A percentile compares a stretch with the other conserved stretches of the same genome.
Evolutionary conservation across 2,329 filamentous ascomycete genomes (phyloP).

Genomic region (Fusarium brevicatenulatum): DNA sequence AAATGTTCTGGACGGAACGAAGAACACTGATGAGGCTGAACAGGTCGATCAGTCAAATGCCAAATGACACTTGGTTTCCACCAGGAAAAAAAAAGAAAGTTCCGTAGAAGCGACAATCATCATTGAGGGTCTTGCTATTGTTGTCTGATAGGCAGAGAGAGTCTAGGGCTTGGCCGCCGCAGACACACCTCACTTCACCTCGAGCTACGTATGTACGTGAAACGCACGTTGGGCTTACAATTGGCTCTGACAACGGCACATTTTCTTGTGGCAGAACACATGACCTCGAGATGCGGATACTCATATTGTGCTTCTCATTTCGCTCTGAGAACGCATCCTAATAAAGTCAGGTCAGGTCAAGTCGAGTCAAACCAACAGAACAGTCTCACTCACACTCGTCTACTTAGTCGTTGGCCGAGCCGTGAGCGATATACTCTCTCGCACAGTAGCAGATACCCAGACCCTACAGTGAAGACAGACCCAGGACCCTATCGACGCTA

Average conservation of each 20-base stretch:
- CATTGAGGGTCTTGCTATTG: conserved; percentile 17
- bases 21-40: conserved; percentile 36
- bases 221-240: conserved; percentile 21
- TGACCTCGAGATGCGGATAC: neutral
- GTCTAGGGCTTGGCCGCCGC: conserved; percentile 23
- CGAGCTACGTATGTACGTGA: conserved; percentile 6
- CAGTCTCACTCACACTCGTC: neutral
- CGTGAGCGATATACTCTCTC: conserved; percentile 24
- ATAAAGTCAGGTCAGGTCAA: neutral
- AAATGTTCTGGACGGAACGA: conserved; percentile 36
- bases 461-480: conserved; percentile 3
- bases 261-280: conserved; percentile 10
- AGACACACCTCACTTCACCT: conserved; percentile 5
- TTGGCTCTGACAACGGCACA: conserved; percentile 11
- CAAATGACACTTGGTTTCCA: conserved; percentile 22
- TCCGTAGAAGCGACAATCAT: conserved; percentile 22
- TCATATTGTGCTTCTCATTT: neutral
- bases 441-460: conserved; percentile 26
- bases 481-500: conserved; percentile 35
- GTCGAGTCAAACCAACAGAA: conserved; percentile 10
- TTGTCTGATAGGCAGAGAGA: conserved; percentile 11
- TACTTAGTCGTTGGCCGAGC: conserved; percentile 24
- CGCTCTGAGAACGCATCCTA: neutral
- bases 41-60: conserved; percentile 13
- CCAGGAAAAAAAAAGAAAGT: conserved; percentile 11